These are phyloP conservation scores for Saxophila tyrrhenica DNA, from an alignment of 495 filamentous ascomycete genomes.

Conservation along the genomic window DNA sequence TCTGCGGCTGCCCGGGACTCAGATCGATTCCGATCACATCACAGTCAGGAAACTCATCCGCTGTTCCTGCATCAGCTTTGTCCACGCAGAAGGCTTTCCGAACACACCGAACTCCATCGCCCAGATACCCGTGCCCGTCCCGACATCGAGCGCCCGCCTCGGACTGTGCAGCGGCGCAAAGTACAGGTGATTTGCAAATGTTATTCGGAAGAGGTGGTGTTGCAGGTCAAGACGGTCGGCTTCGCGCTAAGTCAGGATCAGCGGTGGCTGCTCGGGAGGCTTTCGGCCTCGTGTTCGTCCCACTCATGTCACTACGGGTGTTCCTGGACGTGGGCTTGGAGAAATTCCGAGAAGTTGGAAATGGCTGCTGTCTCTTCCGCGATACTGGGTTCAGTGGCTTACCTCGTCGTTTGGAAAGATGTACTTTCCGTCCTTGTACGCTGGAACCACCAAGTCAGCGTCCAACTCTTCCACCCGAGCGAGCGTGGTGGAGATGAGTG, in stretches of 20 bases:
- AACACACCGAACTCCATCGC: constrained; percentile 24
- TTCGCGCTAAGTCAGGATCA: constrained; percentile 7
- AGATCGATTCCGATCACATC: constrained; percentile 39
- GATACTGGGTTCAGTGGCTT: background rate
- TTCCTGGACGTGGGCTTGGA: constrained; percentile 14
- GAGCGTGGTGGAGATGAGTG: too few species aligned
- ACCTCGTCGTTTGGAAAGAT: constrained; percentile 41
- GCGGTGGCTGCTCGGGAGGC: background rate
- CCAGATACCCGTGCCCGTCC: constrained; percentile 31
- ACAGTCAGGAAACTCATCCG: constrained; percentile 12
- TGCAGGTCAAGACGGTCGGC: constrained; percentile 43
- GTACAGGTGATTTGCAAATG: constrained; percentile 39
- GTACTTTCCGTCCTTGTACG: constrained; percentile 31
- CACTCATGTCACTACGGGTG: background rate
- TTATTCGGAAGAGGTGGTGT: constrained; percentile 47
- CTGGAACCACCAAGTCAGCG: constrained; percentile 9
- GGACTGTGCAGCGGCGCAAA: constrained; percentile 37
- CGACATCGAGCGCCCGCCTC: constrained; percentile 27
- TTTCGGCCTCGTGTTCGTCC: background rate
- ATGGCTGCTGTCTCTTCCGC: background rate
- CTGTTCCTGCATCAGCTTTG: background rate
- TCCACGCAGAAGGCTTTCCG: background rate
- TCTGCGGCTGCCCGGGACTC: constrained; percentile 41
- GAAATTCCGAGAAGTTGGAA: constrained; percentile 26
- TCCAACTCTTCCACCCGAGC: background rate